Percentiles rank a stretch among this genome's conserved stretches.
Evolutionary conservation across 108 stramenopile genomes (phyloP).

Genomic region (Cyclotella baltica): DNA sequence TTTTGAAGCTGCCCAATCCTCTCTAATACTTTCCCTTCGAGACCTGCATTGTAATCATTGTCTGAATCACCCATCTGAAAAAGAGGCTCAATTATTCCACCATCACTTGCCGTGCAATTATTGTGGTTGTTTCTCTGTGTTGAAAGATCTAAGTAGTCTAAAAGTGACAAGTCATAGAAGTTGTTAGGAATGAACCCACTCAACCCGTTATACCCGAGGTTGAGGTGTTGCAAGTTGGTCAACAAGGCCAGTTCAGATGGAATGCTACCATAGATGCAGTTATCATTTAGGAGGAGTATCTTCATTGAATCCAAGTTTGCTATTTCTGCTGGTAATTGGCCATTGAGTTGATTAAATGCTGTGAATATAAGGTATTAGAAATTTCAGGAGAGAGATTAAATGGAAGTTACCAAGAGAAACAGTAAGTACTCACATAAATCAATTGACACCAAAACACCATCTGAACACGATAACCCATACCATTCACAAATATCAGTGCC

Average conservation of each 20-base stretch:
- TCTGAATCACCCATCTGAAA: neutral
- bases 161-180: conserved; percentile 4
- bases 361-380: neutral
- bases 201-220: conserved; percentile 36
- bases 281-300: neutral
- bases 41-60: neutral
- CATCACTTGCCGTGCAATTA: neutral
- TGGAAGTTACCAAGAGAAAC: too few species aligned
- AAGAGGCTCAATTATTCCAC: neutral
- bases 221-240: conserved; percentile 27
- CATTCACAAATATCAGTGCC: neutral
- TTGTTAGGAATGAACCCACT: conserved; percentile 32
- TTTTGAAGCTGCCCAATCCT: neutral
- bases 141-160: neutral
- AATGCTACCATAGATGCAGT: conserved; percentile 29
- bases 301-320: neutral
- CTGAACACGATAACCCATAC: neutral
- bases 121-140: neutral
- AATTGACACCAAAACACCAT: neutral
- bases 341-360: neutral
- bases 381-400: neutral
- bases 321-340: neutral
- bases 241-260: conserved; percentile 41
- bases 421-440: neutral
- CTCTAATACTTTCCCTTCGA: neutral